A percentile compares a stretch with the other conserved stretches of the same genome.
phyloP scores from a whole-genome alignment of 306 rosid species.

The Medicago ruthenica region DNA sequence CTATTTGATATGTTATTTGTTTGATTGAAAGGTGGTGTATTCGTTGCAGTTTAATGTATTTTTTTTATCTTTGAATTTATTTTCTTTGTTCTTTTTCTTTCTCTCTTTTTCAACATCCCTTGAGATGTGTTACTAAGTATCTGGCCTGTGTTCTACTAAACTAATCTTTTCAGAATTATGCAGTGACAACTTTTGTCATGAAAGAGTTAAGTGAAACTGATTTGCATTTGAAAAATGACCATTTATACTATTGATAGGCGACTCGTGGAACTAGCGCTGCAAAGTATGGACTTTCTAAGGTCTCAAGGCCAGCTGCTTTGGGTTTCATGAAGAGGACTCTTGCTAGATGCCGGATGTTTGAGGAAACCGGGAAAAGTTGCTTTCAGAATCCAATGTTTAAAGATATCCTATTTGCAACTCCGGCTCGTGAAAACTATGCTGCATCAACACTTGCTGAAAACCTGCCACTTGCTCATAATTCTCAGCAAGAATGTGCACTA shows the following conservation, averaged over 20 bases:
- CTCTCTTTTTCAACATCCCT: neutral
- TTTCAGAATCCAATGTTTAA: slow-evolving; percentile 66
- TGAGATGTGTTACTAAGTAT: slow-evolving; percentile 18
- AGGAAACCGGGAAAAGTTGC: slow-evolving; percentile 77
- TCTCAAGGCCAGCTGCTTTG: slow-evolving; percentile 69
- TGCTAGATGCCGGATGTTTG: slow-evolving; percentile 68
- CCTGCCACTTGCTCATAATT: slow-evolving; percentile 39
- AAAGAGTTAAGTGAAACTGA: slow-evolving; percentile 18
- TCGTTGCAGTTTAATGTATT: slow-evolving; percentile 7
- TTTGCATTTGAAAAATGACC: slow-evolving; percentile 36
- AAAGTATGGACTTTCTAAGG: slow-evolving; percentile 72
- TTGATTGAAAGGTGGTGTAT: slow-evolving; percentile 22
- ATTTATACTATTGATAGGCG: slow-evolving; percentile 65
- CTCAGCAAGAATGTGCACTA: slow-evolving; percentile 45
- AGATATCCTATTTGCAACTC: slow-evolving; percentile 61
- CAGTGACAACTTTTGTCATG: slow-evolving; percentile 20
- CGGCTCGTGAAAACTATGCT: slow-evolving; percentile 45
- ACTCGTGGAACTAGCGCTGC: slow-evolving; percentile 80
- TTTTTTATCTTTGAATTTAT: slow-evolving; percentile 30
- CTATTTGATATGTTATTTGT: slow-evolving; percentile 29
- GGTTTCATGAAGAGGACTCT: slow-evolving; percentile 84
- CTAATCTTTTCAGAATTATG: slow-evolving; percentile 25
- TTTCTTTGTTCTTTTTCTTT: slow-evolving; percentile 17
- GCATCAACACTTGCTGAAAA: slow-evolving; percentile 47
- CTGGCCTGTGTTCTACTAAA: slow-evolving; percentile 28